Evolutionary conservation across 169 alveolate genomes (phyloP).

Genomic region (Plasmodium ovale): DNA sequence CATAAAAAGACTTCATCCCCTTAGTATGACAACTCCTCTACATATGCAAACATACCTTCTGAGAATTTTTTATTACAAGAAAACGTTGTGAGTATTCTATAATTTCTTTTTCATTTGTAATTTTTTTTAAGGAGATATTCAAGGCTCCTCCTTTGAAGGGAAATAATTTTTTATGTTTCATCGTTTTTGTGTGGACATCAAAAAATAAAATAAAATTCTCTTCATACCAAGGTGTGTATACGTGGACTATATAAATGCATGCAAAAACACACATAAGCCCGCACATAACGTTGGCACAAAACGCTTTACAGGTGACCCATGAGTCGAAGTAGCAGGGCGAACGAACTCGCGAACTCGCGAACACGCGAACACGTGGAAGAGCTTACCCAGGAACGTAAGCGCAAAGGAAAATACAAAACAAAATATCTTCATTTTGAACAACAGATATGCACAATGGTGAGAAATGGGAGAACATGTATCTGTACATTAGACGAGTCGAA

Average conservation of each 20-base stretch:
- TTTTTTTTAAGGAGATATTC: conserved; percentile 17
- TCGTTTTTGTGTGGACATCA: background rate
- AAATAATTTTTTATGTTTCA: too few relatives aligned
- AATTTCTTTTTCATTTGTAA: conserved; percentile 14
- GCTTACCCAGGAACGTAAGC: background rate
- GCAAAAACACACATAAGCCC: too few relatives aligned
- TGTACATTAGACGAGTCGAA: background rate
- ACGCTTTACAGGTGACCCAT: too few relatives aligned
- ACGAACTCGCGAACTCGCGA: background rate
- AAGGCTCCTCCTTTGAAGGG: conserved; percentile 22
- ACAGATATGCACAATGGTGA: background rate
- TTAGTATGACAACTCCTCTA: too few relatives aligned
- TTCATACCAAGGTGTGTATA: too few relatives aligned
- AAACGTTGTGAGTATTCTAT: conserved; percentile 20
- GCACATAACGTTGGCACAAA: too few relatives aligned
- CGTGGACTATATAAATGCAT: too few relatives aligned
- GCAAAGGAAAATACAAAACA: background rate
- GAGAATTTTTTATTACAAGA: conserved; percentile 58
- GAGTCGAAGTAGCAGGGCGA: too few relatives aligned
- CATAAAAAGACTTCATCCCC: too few relatives aligned
- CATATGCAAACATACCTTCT: conserved; percentile 12
- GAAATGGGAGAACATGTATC: too few relatives aligned
- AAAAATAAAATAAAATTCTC: background rate
- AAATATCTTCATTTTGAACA: background rate
- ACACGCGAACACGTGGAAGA: background rate